Evolutionary conservation across 108 stramenopile species (phyloP).

Genomic region (Nitzschia palea): DNA sequence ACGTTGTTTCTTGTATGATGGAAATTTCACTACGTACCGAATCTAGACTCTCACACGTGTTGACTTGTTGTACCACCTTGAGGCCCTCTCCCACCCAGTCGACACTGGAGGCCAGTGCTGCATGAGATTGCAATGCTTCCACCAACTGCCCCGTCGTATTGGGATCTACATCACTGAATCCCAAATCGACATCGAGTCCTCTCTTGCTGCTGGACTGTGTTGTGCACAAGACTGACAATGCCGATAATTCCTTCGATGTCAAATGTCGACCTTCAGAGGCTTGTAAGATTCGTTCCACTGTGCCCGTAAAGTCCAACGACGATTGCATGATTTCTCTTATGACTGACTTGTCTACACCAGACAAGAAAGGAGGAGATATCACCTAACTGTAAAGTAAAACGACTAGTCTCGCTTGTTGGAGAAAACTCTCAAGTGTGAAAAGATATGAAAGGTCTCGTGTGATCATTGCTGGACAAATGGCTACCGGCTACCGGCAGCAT

Average conservation of each 20-base stretch:
- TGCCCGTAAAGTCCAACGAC: background rate
- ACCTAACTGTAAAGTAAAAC: no score
- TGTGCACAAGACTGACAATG: slow-evolving; percentile 9
- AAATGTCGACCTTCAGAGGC: slow-evolving; percentile 16
- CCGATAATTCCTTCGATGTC: slow-evolving; percentile 9
- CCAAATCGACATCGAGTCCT: slow-evolving; percentile 6
- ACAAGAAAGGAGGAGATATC: no score
- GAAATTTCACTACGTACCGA: slow-evolving; percentile 17
- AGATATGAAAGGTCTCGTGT: no score
- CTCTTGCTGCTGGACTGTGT: background rate
- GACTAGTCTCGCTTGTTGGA: no score
- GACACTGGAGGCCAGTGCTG: slow-evolving; percentile 20
- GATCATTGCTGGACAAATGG: no score
- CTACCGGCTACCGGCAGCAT: no score
- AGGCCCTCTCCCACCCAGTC: slow-evolving; percentile 38
- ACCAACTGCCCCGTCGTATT: slow-evolving; percentile 29
- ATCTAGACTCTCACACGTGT: slow-evolving; percentile 6
- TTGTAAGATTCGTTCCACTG: slow-evolving; percentile 22
- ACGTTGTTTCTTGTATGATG: no score
- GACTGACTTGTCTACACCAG: no score
- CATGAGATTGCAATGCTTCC: slow-evolving; percentile 37
- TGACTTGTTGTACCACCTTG: slow-evolving; percentile 13
- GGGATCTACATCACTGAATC: slow-evolving; percentile 35
- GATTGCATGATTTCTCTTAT: background rate
- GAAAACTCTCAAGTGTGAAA: no score